phyloP scores from a whole-genome alignment of 139 green algal genomes.

The Haematococcus lacustris region DNA sequence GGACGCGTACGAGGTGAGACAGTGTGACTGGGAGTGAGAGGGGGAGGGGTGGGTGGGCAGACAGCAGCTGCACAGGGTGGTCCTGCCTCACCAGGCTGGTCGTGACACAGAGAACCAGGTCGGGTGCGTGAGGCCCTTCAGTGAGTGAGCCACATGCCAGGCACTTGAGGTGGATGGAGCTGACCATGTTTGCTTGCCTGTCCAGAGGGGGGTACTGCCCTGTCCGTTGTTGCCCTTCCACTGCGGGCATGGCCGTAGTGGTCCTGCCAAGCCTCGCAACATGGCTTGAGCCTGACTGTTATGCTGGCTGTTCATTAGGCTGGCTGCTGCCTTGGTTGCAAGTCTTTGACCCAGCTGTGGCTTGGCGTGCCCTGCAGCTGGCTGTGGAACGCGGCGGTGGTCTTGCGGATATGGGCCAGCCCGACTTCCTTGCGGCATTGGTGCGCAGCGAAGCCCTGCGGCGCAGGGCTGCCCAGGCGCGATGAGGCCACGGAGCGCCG shows the following conservation, averaged over 20 bases:
- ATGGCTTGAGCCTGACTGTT: not conserved
- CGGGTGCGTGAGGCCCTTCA: not conserved
- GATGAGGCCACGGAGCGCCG: too few species aligned
- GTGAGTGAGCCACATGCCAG: not conserved
- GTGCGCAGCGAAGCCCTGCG: too few species aligned
- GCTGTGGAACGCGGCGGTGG: not conserved
- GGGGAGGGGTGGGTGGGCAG: not conserved
- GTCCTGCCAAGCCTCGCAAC: not conserved
- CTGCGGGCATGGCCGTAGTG: too few species aligned
- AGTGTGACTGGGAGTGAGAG: not conserved
- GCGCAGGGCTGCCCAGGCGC: too few species aligned
- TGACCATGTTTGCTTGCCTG: not conserved
- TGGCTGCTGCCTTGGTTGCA: not conserved
- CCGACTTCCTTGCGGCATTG: not conserved
- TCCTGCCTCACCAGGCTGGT: not conserved
- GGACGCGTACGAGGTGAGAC: conserved; percentile 32
- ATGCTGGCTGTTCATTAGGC: not conserved
- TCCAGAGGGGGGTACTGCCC: not conserved
- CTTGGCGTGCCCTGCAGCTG: not conserved
- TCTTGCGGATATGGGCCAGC: not conserved
- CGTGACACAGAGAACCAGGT: not conserved
- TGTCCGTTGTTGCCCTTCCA: too few species aligned
- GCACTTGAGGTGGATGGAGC: too few species aligned
- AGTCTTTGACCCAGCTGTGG: too few species aligned
- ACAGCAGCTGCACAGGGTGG: not conserved